Evolutionary conservation across 1,139 yeast species (phyloP).

Genomic region (Nadsonia starkeyi-henricii): DNA sequence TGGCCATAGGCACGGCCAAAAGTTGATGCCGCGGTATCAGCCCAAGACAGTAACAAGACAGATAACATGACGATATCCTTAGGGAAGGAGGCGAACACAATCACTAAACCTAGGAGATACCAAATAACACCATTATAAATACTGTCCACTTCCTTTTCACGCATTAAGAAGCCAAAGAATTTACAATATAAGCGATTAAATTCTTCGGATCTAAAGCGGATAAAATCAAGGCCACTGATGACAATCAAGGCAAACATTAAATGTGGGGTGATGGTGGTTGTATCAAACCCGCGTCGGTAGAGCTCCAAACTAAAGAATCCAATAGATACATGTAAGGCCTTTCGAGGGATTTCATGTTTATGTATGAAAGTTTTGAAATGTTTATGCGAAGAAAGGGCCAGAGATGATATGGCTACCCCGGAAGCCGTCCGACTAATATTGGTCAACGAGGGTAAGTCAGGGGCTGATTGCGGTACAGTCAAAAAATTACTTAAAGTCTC

Average conservation of each 20-base stretch:
- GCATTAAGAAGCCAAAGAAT: constrained; percentile 63
- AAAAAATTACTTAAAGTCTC: too few relatives aligned
- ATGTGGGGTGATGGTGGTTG: constrained; percentile 38
- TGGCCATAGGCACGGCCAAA: constrained; percentile 76
- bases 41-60: constrained; percentile 79
- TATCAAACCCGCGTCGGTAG: constrained; percentile 49
- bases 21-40: constrained; percentile 94
- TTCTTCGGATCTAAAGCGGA: constrained; percentile 47
- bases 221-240: constrained; percentile 49
- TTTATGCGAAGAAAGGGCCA: constrained; percentile 21
- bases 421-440: background rate
- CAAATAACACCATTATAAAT: constrained; percentile 69
- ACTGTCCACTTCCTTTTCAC: constrained; percentile 56
- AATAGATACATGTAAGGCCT: constrained; percentile 72
- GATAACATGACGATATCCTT: constrained; percentile 73
- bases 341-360: constrained; percentile 82
- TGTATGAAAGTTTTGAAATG: constrained; percentile 40
- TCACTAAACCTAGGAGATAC: constrained; percentile 63
- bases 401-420: background rate
- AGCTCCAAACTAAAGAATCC: constrained; percentile 67
- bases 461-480: too few relatives aligned
- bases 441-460: background rate
- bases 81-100: constrained; percentile 56
- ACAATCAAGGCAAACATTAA: constrained; percentile 39
- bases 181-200: constrained; percentile 55